These are phyloP conservation scores for Cyamopsis tetragonoloba DNA, from an alignment of 306 rosid species.

Conservation along the genomic window DNA sequence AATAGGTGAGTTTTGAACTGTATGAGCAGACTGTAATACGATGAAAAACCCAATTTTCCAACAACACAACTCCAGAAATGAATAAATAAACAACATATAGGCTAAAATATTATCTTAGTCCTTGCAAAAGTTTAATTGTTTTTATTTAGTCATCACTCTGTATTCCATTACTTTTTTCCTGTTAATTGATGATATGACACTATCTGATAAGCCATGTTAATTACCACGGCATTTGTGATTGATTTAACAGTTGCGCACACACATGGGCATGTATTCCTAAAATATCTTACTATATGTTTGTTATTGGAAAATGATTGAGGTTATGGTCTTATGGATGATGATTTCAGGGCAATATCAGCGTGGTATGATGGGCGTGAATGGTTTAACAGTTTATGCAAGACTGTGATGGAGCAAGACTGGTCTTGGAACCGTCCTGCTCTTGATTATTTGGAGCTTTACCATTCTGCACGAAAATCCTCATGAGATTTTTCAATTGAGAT, in stretches of 20 bases:
- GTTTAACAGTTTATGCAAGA: conserved; percentile 81
- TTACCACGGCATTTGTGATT: too few relatives aligned
- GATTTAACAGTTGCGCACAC: neutral
- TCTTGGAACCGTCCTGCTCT: conserved; percentile 99
- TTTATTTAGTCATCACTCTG: too few relatives aligned
- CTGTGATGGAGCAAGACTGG: conserved; percentile 98
- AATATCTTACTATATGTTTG: neutral
- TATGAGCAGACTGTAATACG: conserved; percentile 11
- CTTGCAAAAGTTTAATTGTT: neutral
- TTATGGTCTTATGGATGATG: conserved; percentile 10
- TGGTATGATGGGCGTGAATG: conserved; percentile 81
- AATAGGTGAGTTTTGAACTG: conserved; percentile 54
- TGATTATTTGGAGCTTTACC: conserved; percentile 92
- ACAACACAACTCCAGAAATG: neutral
- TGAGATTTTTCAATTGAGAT: too few relatives aligned
- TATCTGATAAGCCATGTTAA: too few relatives aligned
- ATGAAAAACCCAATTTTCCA: neutral
- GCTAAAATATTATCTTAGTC: too few relatives aligned
- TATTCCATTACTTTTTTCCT: too few relatives aligned
- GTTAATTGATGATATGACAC: too few relatives aligned
- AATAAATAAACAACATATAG: too few relatives aligned
- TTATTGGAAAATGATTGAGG: neutral
- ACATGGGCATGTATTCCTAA: neutral
- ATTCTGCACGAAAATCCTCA: conserved; percentile 64
- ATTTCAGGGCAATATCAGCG: conserved; percentile 77